Base-by-base conservation (phyloP, 495 filamentous ascomycete species). In the Schizothecium vesticola region DNA sequence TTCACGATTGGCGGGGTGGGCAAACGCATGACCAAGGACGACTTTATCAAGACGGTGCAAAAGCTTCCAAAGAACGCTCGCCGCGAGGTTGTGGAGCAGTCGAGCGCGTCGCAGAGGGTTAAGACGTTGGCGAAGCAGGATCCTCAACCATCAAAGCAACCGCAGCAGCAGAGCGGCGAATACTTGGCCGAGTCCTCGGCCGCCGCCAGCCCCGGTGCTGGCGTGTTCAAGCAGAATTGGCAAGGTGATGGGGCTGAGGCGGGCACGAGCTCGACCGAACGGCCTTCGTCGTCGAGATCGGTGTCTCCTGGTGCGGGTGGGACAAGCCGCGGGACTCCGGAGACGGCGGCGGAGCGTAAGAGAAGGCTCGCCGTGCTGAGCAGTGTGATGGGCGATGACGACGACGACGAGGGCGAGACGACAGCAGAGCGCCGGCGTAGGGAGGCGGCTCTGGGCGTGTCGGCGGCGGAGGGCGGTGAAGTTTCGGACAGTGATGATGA, bases 41-140 rank as follows among this genome's bases (percentile, higher is more conserved):
- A 97, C 73, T 98, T 99, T 79, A 90, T 98, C 69, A 81, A 87
- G 61, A 88, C 95, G 73, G 89, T 99, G 70, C 88, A 89, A 74
- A 83, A 88, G 28, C 82, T 97, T 67, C 92, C 96, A 75, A 89
- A 92, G 31, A 90, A 88, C 71, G 87, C 88, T 21, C 87, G 94
- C 19, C 85, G 83, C 24, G 87, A 92, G 68, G 79, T 91, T 3
- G 85, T 95, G 0, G 87, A 93, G 63, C 78, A 90, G 57, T 90
- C 85, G 60, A 85, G 88, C 71, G 87, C 86, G 0, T 87, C 89
- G 0, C 82, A 84, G 51, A 79, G 71, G 9, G 77, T 85, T 69
- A 90, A 88, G 74, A 77, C 74, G 4, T 75, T 85, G 25, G 87
- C 89, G 5, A 86, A 86, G 69, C 81, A 86, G 68, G 80, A 80